These are phyloP conservation scores for Entomophthora muscae DNA, from an alignment of 371 early-diverging fungal genomes.

Conservation along the genomic window DNA sequence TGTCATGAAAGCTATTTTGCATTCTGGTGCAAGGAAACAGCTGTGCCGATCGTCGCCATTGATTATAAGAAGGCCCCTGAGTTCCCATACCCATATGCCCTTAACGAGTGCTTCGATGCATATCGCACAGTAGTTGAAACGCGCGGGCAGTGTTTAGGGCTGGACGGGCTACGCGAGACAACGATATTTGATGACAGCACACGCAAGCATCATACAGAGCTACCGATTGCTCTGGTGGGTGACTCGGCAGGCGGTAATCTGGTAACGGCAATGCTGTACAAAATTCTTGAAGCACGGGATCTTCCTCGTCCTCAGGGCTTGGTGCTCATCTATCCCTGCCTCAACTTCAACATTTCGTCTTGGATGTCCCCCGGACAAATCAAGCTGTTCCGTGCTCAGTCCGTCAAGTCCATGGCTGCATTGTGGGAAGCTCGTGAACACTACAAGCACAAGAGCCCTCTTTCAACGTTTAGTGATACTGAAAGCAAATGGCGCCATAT, in stretches of 20 bases:
- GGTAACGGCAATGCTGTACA: conserved; percentile 41
- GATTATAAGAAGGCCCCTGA: conserved; percentile 94
- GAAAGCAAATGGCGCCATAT: conserved; percentile 16
- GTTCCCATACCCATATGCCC: conserved; percentile 79
- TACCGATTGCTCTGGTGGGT: conserved; percentile 55
- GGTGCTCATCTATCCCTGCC: conserved; percentile 75
- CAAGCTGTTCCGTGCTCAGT: conserved; percentile 40
- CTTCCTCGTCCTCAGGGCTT: conserved; percentile 45
- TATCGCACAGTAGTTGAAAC: conserved; percentile 45
- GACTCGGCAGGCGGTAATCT: conserved; percentile 91
- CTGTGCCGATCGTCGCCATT: conserved; percentile 52
- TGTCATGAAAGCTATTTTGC: conserved; percentile 54
- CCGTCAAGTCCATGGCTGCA: conserved; percentile 21
- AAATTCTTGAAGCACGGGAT: conserved; percentile 34
- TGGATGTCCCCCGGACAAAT: conserved; percentile 69
- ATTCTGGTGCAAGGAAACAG: conserved; percentile 44
- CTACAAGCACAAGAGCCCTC: conserved; percentile 30
- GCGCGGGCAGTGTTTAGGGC: conserved; percentile 48
- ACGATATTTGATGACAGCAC: conserved; percentile 17
- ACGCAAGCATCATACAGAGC: conserved; percentile 21
- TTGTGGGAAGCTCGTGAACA: conserved; percentile 32
- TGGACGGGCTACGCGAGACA: conserved; percentile 27
- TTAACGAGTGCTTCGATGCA: conserved; percentile 84
- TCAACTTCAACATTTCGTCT: conserved; percentile 73
- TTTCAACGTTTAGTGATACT: conserved; percentile 29